phyloP scores from a whole-genome alignment of 768 basidiomycete genomes.

The Agrocybe pediades region DNA sequence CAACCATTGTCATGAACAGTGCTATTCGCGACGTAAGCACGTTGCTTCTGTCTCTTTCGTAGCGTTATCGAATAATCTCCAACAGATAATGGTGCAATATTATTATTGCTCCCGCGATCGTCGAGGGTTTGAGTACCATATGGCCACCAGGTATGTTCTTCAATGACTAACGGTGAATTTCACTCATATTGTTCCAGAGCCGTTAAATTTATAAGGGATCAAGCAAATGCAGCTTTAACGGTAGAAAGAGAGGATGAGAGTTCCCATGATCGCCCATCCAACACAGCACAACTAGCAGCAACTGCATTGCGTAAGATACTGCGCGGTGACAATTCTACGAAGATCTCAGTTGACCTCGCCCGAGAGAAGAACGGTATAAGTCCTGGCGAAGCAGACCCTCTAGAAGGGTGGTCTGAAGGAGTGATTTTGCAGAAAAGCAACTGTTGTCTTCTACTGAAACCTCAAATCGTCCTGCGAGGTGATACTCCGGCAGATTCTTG shows the following conservation, averaged over 20 bases:
- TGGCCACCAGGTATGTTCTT: constrained; percentile 72
- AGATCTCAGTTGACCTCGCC: constrained; percentile 44
- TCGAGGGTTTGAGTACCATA: constrained; percentile 82
- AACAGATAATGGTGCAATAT: constrained; percentile 83
- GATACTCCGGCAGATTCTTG: constrained; percentile 54
- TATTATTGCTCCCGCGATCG: constrained; percentile 80
- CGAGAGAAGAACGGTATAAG: constrained; percentile 28
- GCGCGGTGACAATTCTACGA: constrained; percentile 48
- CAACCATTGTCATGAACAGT: constrained; percentile 76
- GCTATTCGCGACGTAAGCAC: constrained; percentile 74
- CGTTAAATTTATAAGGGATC: constrained; percentile 86
- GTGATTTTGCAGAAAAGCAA: constrained; percentile 71
- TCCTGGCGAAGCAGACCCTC: constrained; percentile 49
- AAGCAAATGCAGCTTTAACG: constrained; percentile 55
- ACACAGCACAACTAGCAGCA: constrained; percentile 68
- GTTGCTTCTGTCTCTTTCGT: constrained; percentile 7
- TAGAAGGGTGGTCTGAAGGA: constrained; percentile 74
- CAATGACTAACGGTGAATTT: constrained; percentile 1
- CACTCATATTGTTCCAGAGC: constrained; percentile 45
- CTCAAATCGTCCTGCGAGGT: constrained; percentile 82
- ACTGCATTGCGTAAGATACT: constrained; percentile 67
- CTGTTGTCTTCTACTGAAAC: constrained; percentile 86
- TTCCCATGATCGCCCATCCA: constrained; percentile 33
- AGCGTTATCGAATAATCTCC: constrained; percentile 6
- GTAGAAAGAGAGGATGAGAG: constrained; percentile 23